Base-by-base conservation (phyloP, 371 early-diverging fungal genomes). In the Mortierella sp. region DNA sequence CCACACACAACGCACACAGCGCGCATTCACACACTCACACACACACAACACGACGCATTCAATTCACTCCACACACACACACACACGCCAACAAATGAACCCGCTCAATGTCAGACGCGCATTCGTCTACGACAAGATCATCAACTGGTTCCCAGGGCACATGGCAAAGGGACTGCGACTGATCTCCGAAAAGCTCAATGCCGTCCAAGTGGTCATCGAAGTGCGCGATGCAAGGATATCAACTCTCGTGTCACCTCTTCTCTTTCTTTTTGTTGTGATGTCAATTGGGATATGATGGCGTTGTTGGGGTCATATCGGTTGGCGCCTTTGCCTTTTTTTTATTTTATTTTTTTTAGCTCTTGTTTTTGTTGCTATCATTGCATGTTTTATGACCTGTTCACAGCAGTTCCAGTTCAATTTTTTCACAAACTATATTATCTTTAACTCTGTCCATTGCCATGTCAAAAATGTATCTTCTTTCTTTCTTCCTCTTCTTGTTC, bases 101-200 rank as follows among this genome's bases (percentile, higher is more conserved):
- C 80, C 84, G 16, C 65, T 84, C 42, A 73, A 82, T 60, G 77
- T 78, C 65, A 75, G 87, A 31, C 71, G 71, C 45, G 83, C 57
- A 28, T 94, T 94, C 79, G 88, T 89, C 42, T 93, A 93, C 81
- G 93, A 93, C 78, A 91, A 94, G 80, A 90, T 92, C 48, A 96
- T 98, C 79, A 96, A 96, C 83, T 99, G 99, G 99, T 97, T 96
- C 89, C 99, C 99, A 7, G 96, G 96, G 0, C 99, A 99, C 84
- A 98, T 98, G 97, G 93, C 94, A 80, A 95, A 95, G 81, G 97
- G 97, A 0, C 84, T 98, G 38, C 91, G 95, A 47, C 84, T 94
- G 48, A 96, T 97, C 68, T 90, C 93, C 21, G 94, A 95, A 74
- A 90, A 91, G 55, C 79, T 97, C 74, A 93, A 93, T 77, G 82